phyloP scores from a whole-genome alignment of 2,329 filamentous ascomycete genomes.

The Malbranchea zuffiana region DNA sequence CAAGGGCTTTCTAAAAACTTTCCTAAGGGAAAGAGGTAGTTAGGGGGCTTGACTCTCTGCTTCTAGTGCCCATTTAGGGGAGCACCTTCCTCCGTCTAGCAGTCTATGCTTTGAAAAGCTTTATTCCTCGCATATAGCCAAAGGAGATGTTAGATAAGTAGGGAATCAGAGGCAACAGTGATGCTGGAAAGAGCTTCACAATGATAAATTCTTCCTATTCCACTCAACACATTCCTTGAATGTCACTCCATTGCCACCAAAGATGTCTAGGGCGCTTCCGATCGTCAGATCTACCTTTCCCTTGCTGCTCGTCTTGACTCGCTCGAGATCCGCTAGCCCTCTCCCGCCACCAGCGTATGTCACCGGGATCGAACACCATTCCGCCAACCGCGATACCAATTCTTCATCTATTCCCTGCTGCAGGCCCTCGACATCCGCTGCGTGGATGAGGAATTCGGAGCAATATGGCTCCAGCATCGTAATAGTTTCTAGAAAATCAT shows the following conservation, averaged over 20 bases:
- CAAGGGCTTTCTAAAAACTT: no score
- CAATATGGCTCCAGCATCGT: constrained; percentile 75
- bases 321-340: constrained; percentile 67
- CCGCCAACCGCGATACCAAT: constrained; percentile 62
- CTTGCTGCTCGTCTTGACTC: constrained; percentile 64
- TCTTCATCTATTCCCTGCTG: constrained; percentile 83
- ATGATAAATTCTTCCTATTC: no score
- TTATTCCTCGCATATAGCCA: no score
- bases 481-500: constrained; percentile 67
- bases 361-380: constrained; percentile 85
- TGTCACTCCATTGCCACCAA: constrained; percentile 75
- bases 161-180: no score
- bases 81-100: no score
- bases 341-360: constrained; percentile 95
- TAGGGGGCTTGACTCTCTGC: no score
- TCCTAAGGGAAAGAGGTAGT: no score
- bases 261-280: constrained; percentile 90
- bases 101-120: no score
- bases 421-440: constrained; percentile 89
- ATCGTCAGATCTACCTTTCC: constrained; percentile 89
- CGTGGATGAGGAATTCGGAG: constrained; percentile 93
- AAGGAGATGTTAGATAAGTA: no score
- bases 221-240: constrained; percentile 83
- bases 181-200: no score
- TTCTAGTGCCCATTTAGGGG: no score